phyloP scores from a whole-genome alignment of 208 protist genomes.

The Naegleria gruberi region DNA sequence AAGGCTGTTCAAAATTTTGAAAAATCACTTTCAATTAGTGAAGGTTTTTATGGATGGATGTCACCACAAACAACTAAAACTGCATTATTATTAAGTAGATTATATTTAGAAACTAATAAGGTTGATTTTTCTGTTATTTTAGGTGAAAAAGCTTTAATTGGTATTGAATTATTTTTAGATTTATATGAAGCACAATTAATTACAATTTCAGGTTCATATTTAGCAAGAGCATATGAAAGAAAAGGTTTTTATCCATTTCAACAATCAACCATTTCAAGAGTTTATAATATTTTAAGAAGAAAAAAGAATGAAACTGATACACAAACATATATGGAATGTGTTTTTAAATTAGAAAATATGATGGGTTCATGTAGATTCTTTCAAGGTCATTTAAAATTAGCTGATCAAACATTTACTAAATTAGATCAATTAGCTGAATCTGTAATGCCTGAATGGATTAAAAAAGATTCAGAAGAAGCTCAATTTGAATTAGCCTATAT shows the following conservation, averaged over 20 bases:
- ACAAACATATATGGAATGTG: not conserved
- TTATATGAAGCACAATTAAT: not conserved
- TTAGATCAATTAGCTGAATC: not conserved
- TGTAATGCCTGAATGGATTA: not conserved
- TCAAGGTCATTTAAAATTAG: not conserved
- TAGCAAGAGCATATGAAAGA: not conserved
- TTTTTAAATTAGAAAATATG: conserved; percentile 8
- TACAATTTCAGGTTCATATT: not conserved
- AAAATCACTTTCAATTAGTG: not conserved
- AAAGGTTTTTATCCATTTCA: not conserved
- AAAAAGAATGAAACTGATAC: not conserved
- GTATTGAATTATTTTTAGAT: not conserved
- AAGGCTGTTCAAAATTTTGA: not conserved
- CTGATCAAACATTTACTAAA: not conserved
- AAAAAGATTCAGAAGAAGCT: not conserved
- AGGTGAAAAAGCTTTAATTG: not conserved
- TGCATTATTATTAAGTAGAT: not conserved
- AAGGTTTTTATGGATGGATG: conserved; percentile 4
- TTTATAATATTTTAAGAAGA: not conserved
- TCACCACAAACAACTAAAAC: not conserved
- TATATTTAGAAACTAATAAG: not conserved
- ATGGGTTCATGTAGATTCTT: not conserved
- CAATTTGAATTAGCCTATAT: not conserved
- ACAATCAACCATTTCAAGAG: not conserved
- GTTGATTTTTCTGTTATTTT: conserved; percentile 11